Evolutionary conservation across 306 rosid species (phyloP), one percentile per base, ranked within the genome.

Genomic region (Pyrus betulifolia): DNA sequence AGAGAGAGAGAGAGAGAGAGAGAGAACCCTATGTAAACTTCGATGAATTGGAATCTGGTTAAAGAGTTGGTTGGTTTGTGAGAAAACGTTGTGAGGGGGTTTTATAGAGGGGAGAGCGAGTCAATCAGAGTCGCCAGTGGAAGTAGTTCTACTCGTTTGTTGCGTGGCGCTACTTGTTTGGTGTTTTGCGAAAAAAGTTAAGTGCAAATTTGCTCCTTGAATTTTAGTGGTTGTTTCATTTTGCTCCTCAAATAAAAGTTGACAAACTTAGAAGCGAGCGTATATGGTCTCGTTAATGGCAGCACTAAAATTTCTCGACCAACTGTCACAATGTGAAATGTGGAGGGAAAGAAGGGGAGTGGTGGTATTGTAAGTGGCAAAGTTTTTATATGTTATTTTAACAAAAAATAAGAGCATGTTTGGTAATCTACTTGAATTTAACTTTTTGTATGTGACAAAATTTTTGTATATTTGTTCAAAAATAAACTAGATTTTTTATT

Each of bases 31-130:
- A 2, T 1, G 55, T 15, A 49, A 18, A 31, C 42, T 8, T 30
- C 3, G 69, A 1, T 17, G 44, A 31, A 64, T 9, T 18, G 12
- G 35, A 64, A 31, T 17, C 4, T 49, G 69, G 69, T 31, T 30
- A 31, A 13, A 8, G 9, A 11, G 68, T 30, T 1, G 44, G 70
- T 46, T 11, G 51, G 54, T n/a, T 71, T 59, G 71, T n/a, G 63
- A 35, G 74, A 40, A 30, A 15, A 57, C 28, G 28, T 35, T 35
- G 49, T 35, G 35, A 35, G 8, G 8, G 60, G 61, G 12, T 55
- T 30, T 38, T 74, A 78, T 35, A 59, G 8, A 23, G 73, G 25
- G 19, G 23, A 74, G 14, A 78, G 67, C 8, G 51, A 67, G 86
- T 79, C 80, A 75, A 62, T 23, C 31, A 19, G 11, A 35, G 73